A percentile compares a stretch with the other conserved stretches of the same genome.
These are phyloP conservation scores for Mucuna pruriens DNA, from an alignment of 306 rosid species.

Conservation along the genomic window DNA sequence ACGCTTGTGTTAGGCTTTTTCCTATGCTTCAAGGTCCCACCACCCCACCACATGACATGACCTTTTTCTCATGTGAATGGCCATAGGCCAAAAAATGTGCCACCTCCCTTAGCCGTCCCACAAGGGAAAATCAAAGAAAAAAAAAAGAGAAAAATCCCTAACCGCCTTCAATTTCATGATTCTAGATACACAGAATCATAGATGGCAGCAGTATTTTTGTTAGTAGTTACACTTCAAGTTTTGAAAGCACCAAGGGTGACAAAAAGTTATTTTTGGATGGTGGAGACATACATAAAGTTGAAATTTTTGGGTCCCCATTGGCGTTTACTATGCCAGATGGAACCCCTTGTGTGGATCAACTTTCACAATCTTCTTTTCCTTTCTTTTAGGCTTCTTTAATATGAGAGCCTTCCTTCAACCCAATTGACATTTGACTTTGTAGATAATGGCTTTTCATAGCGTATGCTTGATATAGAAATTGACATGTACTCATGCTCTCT, in stretches of 20 bases:
- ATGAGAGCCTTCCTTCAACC: slow-evolving; percentile 25
- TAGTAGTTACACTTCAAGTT: slow-evolving; percentile 27
- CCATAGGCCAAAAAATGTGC: slow-evolving; percentile 15
- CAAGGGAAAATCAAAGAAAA: background rate
- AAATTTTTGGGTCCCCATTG: slow-evolving; percentile 22
- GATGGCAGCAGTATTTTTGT: background rate
- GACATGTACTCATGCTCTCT: background rate
- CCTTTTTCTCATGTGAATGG: slow-evolving; percentile 42
- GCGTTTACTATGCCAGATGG: slow-evolving; percentile 31
- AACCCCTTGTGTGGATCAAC: slow-evolving; percentile 33
- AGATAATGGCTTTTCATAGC: background rate
- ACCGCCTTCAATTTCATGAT: slow-evolving; percentile 37
- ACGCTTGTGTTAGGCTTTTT: slow-evolving; percentile 53
- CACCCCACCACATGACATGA: slow-evolving; percentile 14
- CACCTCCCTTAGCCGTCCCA: slow-evolving; percentile 40
- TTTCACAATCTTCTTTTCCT: slow-evolving; percentile 43
- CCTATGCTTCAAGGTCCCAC: slow-evolving; percentile 46
- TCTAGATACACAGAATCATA: slow-evolving; percentile 18
- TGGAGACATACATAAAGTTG: slow-evolving; percentile 38
- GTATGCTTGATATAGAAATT: slow-evolving; percentile 15
- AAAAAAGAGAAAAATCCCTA: slow-evolving; percentile 15
- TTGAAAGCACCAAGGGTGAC: slow-evolving; percentile 1
- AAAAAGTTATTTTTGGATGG: slow-evolving; percentile 48
- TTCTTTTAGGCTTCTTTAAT: slow-evolving; percentile 35
- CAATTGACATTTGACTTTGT: slow-evolving; percentile 38